Evolutionary conservation across 768 basidiomycete species (phyloP).

Genomic region (Tulasnella sp.): DNA sequence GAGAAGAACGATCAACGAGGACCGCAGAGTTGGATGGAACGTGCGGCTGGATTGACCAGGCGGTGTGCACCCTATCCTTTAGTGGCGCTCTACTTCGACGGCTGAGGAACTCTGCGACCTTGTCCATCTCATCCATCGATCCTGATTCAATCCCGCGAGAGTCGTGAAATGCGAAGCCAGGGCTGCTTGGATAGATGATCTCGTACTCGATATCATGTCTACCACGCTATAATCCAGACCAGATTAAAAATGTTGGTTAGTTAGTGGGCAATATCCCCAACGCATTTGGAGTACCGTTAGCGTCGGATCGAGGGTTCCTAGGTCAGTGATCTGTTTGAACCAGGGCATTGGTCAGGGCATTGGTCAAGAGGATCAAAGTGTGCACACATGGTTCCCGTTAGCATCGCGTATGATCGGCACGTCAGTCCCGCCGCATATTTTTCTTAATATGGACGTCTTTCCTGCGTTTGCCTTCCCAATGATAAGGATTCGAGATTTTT

Average conservation of each 20-base stretch:
- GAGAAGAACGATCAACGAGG: background rate
- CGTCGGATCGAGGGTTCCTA: background rate
- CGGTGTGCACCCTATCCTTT: constrained; percentile 31
- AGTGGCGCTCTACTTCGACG: constrained; percentile 10
- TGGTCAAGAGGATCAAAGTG: background rate
- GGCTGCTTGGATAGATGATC: constrained; percentile 28
- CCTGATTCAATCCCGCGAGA: constrained; percentile 35
- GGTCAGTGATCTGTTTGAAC: background rate
- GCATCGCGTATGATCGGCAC: constrained; percentile 3
- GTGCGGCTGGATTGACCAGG: constrained; percentile 27
- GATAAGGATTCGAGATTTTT: constrained; percentile 17
- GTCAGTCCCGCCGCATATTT: constrained; percentile 14
- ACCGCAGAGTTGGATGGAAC: background rate
- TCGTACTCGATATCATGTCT: constrained; percentile 28
- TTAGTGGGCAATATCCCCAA: background rate
- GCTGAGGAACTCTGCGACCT: constrained; percentile 28
- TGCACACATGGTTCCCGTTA: background rate
- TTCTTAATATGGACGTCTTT: constrained; percentile 18
- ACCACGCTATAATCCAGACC: constrained; percentile 25
- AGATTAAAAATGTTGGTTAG: too few species aligned
- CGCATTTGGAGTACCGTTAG: too few species aligned
- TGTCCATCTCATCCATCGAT: constrained; percentile 24
- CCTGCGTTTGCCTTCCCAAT: constrained; percentile 19
- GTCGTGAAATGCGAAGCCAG: constrained; percentile 34
- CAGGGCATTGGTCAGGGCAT: too few species aligned